Evolutionary conservation across 2,329 filamentous ascomycete species (phyloP), one percentile per base, ranked within the genome.

Genomic region (Talaromyces sp.): DNA sequence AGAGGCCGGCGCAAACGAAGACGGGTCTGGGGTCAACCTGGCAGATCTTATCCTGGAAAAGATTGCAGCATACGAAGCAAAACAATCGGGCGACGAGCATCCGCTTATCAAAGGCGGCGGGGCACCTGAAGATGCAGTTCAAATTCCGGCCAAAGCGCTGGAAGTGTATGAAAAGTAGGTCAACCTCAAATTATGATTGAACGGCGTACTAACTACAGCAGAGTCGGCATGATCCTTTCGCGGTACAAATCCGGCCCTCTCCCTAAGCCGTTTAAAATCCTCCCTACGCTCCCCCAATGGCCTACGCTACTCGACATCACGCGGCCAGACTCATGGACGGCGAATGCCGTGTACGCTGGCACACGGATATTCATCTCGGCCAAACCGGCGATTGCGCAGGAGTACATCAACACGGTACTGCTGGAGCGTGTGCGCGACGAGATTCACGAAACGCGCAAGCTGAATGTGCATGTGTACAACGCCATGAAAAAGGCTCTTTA

Each of bases 201-300:
- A 14, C 9, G 14, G n/a, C 12, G 32, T 14, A 26, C 27, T 54
- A 9, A 26, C 27, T 48, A 41, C 48, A 64, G 51, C 55, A 91
- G 88, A 78, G 88, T 96, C 67, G 93, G 92, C 62, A 81, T 92
- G 66, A 88, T 97, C 62, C 83, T 99, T 61, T 92, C 91, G 27
- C 86, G 93, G 65, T 97, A 96, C 80, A 96, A 96, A 77, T 93
- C 90, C 14, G 94, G 94, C n/a, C 93, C 93, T 66, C 83, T 99
- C 32, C 94, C 94, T 21, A 99, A 99, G 76, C 93, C 93, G 0
- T 96, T 99, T 83, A 97, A 97, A 77, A 92, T 97, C 65, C 83
- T 99, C 9, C 94, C 94, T 2, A 92, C 92, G 0, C 85, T 97
- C 14, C 92, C 92, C 8, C 86, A 94, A 69, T 97, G 92, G 92